Base-by-base conservation (phyloP, 768 basidiomycete genomes). In the Agaricus blazei region DNA sequence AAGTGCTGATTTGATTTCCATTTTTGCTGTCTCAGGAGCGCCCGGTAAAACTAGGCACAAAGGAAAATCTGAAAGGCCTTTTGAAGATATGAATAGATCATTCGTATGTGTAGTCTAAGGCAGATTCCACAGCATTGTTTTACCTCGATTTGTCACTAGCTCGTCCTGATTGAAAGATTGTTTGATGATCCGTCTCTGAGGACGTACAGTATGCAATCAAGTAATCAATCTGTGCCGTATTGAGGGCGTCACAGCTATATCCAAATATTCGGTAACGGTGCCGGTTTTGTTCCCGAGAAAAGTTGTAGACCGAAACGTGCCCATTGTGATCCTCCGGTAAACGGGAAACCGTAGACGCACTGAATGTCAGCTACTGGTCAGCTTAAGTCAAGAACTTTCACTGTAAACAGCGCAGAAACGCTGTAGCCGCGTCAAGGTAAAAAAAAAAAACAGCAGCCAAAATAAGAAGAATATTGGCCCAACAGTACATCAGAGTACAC, bases 161-260 rank as follows among this genome's bases (percentile, higher is more conserved):
- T 3, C 9, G 0, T 19, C 19, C 19, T 29, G 9, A 29, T 27
- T n/a, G 23, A 51, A 15, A 19, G 11, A 6, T 23, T 2, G 31
- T 45, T 23, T 9, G 37, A 1, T 3, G 15, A 1, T 5, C 29
- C 29, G n/a, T 41, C 9, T 27, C 6, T 15, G 2, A 27, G 4
- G 28, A 45, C n/a, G n/a, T n/a, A n/a, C n/a, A n/a, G n/a, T 23
- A 26, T 9, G 24, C n/a, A 14, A 52, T 9, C 11, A 46, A 6
- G 2, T 8, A 24, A 3, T 19, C 19, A 1, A n/a, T 27, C 52
- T 43, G 45, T n/a, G 24, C 52, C 15, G 52, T 45, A 34, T 44
- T 43, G 19, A 52, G 19, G 9, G 52, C 52, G 23, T 45, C 24
- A 43, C 26, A 9, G 31, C 43, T 23, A 52, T 46, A 19, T 12